Evolutionary conservation across 202 grass and related monocot genomes (phyloP).

Genomic region (Zoysia matrella): DNA sequence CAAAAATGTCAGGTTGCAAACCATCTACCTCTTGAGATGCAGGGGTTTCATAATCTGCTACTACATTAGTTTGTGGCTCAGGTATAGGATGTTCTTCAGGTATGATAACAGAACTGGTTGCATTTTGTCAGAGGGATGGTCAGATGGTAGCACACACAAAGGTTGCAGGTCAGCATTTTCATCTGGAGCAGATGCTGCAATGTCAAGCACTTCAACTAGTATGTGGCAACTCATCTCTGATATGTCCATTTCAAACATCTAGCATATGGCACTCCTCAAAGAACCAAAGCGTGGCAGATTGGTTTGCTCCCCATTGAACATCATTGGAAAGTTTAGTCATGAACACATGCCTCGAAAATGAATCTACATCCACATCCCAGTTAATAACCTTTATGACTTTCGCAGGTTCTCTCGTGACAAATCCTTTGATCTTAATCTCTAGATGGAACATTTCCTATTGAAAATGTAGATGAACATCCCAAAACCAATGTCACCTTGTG

Average conservation of each 20-base stretch:
- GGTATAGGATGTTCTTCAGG: too few species aligned
- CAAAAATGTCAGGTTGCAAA: too few species aligned
- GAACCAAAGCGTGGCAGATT: not conserved
- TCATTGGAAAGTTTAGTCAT: not conserved
- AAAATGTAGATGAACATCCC: too few species aligned
- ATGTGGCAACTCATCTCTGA: not conserved
- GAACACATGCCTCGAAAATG: not conserved
- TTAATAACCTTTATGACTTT: too few species aligned
- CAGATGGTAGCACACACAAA: not conserved
- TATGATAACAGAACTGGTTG: too few species aligned
- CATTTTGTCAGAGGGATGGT: not conserved
- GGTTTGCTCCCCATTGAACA: not conserved
- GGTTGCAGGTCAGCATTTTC: not conserved
- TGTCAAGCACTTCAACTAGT: not conserved
- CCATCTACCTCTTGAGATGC: too few species aligned
- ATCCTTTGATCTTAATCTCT: too few species aligned
- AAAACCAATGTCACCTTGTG: too few species aligned
- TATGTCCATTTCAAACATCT: not conserved
- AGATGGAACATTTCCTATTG: too few species aligned
- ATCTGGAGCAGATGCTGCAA: not conserved
- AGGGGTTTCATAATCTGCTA: too few species aligned
- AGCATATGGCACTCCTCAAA: not conserved
- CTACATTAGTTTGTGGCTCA: too few species aligned
- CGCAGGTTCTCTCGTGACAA: too few species aligned
- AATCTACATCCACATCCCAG: not conserved